phyloP scores from a whole-genome alignment of 2,329 filamentous ascomycete species.

The Exophiala lecanii-corni region DNA sequence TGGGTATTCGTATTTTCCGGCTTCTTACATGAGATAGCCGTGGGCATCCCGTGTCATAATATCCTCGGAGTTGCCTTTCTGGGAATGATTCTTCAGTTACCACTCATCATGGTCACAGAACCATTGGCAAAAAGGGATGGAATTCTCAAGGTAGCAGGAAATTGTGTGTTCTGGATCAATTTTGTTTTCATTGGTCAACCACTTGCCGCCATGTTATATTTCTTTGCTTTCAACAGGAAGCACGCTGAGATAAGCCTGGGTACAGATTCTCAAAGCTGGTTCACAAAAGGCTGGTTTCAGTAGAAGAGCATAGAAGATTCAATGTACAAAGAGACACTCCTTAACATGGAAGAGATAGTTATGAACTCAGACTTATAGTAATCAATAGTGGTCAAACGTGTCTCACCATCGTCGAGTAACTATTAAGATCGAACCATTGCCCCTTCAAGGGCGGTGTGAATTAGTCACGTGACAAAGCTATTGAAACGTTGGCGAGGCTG shows the following conservation, averaged over 20 bases:
- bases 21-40: slow-evolving; percentile 83
- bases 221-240: slow-evolving; percentile 98
- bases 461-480: no score
- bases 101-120: slow-evolving; percentile 75
- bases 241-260: slow-evolving; percentile 70
- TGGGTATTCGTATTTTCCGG: slow-evolving; percentile 86
- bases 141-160: slow-evolving; percentile 75
- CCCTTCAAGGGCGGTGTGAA: no score
- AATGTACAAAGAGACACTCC: no score
- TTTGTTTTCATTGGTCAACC: slow-evolving; percentile 96
- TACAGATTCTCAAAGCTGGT: background rate
- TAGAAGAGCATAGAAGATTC: no score
- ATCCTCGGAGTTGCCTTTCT: slow-evolving; percentile 77
- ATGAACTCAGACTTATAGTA: no score
- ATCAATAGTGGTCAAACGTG: no score
- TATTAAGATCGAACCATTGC: no score
- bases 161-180: slow-evolving; percentile 92
- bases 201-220: slow-evolving; percentile 85
- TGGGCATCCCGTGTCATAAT: slow-evolving; percentile 92
- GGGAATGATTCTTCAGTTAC: slow-evolving; percentile 91
- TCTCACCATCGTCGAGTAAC: no score
- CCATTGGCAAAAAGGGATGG: slow-evolving; percentile 74
- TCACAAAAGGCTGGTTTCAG: background rate
- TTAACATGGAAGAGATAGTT: no score
- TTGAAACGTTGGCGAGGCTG: no score